Evolutionary conservation across 495 filamentous ascomycete genomes (phyloP), one percentile per base, ranked within the genome.

Genomic region (Evernia prunastri): DNA sequence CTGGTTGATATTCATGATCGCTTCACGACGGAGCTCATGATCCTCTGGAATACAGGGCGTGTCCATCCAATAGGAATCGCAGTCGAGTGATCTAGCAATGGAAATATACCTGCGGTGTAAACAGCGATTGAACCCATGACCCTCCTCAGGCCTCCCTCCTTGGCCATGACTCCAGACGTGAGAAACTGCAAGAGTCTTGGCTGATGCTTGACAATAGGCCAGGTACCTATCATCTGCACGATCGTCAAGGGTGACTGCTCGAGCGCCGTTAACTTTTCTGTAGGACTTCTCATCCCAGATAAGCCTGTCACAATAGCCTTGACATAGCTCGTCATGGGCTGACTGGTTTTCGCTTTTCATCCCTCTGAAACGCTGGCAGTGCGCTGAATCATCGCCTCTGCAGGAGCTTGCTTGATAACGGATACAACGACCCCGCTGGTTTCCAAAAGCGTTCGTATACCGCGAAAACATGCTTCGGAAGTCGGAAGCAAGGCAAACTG

Each of bases 161-260:
- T 72, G 61, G 31, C 71, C 67, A 65, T 73, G 72, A n/a, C 66
- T 70, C 71, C 71, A 73, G 4, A 72, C 71, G 60, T 73, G 71
- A 36, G 66, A 71, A n/a, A 73, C 62, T 4, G 71, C 65, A 20
- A 72, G 53, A 18, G 66, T 68, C 18, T 47, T 18, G 5, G 11
- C 40, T 1, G 66, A 42, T 40, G 63, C 68, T 51, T 58, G 17
- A 29, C 68, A 56, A 56, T 70, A 70, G 12, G 4, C 45, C 17
- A 66, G 49, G 12, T 31, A 2, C 17, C 20, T 36, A 2, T 51
- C 27, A 18, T 42, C 39, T 42, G 39, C 39, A 42, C 39, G 11
- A 42, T 42, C 6, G 12, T 42, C 12, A 42, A 42, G 39, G 12
- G 39, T 42, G 39, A 42, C 40, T n/a, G n/a, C n/a, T n/a, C n/a